Base-by-base conservation (phyloP, 192 early-diverging fungal species). In the Coemansia sp. region DNA sequence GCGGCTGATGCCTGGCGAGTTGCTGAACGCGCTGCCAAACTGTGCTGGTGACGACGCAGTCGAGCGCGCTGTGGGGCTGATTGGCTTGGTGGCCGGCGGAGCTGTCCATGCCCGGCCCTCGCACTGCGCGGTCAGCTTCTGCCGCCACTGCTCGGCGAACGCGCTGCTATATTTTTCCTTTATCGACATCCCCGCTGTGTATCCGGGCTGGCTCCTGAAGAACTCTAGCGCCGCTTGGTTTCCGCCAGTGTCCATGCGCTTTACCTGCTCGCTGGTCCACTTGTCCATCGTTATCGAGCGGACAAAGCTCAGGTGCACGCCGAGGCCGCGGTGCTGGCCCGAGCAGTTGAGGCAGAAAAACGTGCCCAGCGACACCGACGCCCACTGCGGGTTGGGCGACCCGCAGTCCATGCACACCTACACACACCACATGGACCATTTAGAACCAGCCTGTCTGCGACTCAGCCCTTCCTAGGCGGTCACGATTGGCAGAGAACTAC, bases 221-320 rank as follows among this genome's bases (percentile, higher is more conserved):
- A 96, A 98, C 23, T 84, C 83, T 40, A 82, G 79, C 14, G 90
- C 90, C 50, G 87, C 88, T 38, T 78, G 69, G 67, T 98, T 98
- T 10, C 96, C 96, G 58, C 93, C 96, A 38, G 83, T 62, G 76
- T 86, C 78, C 94, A 99, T 99, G 47, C 93, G 87, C 64, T 90
- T 93, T 48, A 92, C 72, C 69, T 99, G 96, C 70, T 97, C 93
- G 25, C 90, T 85, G 30, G 82, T 86, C 94, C 94, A 99, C 60
- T 89, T 89, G 74, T 99, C 96, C 96, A 99, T 99, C 4, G 87
- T 88, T 50, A 98, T 89, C 3, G 96, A 99, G n/a, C 96, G 86
- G 36, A 99, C 96, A 83, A 99, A 99, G 68, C 86, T 88, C 60
- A 86, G 71, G 48, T 87, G 84, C 23, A 87, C 82, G 58, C 91